Percentiles rank a stretch among this genome's conserved stretches.
These are phyloP conservation scores for Psilocybe sp. DNA, from an alignment of 768 basidiomycete species.

Conservation along the genomic window DNA sequence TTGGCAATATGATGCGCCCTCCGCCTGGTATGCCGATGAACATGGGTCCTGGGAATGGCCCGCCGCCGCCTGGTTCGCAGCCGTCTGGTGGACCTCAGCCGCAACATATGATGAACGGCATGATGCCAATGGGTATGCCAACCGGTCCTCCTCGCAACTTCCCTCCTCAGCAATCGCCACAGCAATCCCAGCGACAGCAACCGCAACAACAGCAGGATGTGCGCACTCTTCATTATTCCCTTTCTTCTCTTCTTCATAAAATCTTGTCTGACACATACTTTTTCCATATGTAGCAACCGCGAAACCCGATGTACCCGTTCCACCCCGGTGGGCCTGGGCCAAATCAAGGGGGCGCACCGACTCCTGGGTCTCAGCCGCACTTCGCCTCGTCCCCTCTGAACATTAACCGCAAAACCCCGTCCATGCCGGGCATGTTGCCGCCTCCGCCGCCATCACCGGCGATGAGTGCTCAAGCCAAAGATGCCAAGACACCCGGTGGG, in stretches of 20 bases:
- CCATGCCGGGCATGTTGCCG: slow-evolving; percentile 13
- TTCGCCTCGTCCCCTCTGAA: slow-evolving; percentile 7
- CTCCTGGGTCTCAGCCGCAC: slow-evolving; percentile 2
- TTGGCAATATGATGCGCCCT: slow-evolving; percentile 6
- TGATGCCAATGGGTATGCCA: too few relatives aligned
- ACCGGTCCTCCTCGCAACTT: too few relatives aligned
- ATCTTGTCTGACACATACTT: background rate
- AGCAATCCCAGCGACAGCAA: background rate
- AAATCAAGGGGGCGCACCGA: background rate
- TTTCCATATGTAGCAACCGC: background rate
- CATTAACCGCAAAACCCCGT: slow-evolving; percentile 5
- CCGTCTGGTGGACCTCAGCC: slow-evolving; percentile 8
- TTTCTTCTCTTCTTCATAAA: background rate
- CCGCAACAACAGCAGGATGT: slow-evolving; percentile 9
- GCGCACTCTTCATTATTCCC: background rate
- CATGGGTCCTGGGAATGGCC: background rate
- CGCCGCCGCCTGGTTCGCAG: slow-evolving; percentile 7
- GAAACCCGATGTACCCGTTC: background rate
- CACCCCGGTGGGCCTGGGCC: background rate
- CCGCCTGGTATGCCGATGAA: slow-evolving; percentile 3
- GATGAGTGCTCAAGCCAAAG: slow-evolving; percentile 14
- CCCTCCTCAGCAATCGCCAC: background rate
- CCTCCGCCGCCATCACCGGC: slow-evolving; percentile 8
- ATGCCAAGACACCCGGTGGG: slow-evolving; percentile 5
- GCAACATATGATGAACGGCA: too few relatives aligned